phyloP scores from a whole-genome alignment of 306 rosid genomes.

The Dalbergia cochinchinensis region DNA sequence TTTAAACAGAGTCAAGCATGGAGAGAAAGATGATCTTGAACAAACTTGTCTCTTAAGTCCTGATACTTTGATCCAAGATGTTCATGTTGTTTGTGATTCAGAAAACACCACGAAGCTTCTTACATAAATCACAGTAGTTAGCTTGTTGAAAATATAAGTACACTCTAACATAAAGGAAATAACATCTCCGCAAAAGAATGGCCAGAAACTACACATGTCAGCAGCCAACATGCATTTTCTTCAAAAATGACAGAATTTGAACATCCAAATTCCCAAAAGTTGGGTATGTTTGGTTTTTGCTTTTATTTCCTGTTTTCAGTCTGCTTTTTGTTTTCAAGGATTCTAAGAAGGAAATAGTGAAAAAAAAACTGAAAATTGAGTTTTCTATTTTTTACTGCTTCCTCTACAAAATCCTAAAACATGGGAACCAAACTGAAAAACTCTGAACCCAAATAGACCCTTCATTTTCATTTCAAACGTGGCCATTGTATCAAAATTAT shows the following conservation, averaged over 20 bases:
- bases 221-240: not conserved
- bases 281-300: not conserved
- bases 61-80: not conserved
- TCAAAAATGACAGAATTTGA: slow-evolving; percentile 11
- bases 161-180: not conserved
- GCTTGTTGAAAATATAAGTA: not conserved
- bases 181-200: not conserved
- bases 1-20: slow-evolving; percentile 22
- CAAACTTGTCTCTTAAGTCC: slow-evolving; percentile 7
- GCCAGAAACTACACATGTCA: not conserved
- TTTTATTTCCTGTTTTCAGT: no score
- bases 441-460: no score
- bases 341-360: no score
- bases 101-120: not conserved
- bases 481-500: not conserved
- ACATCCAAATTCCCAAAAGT: not conserved
- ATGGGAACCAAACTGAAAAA: no score
- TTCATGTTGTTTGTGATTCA: not conserved
- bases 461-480: not conserved
- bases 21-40: not conserved
- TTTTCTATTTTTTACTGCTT: no score
- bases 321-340: no score
- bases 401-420: no score
- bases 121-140: not conserved
- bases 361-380: no score